Evolutionary conservation across 192 early-diverging fungal genomes (phyloP).

Genomic region (Funneliformis geosporum): DNA sequence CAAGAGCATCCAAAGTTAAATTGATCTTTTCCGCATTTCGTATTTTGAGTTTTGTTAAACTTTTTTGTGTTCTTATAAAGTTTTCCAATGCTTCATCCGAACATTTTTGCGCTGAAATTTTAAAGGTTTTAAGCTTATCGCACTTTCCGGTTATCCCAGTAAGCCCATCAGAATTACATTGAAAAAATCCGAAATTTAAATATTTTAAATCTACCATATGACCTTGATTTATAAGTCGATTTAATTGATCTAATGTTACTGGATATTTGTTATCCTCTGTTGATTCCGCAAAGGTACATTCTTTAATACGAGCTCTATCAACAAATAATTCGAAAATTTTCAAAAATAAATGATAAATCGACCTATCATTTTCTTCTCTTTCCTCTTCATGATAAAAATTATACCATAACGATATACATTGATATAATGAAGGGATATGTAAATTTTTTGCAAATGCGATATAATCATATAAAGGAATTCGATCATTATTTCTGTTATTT

Average conservation of each 20-base stretch:
- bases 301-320: not conserved
- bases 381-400: not conserved
- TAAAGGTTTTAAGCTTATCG: slow-evolving; percentile 23
- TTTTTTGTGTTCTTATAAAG: not conserved
- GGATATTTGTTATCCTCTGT: not conserved
- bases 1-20: not conserved
- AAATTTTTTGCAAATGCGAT: slow-evolving; percentile 1
- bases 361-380: not conserved
- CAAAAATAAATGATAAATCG: not conserved
- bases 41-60: slow-evolving; percentile 30
- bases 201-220: not conserved
- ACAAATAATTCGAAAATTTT: slow-evolving; percentile 17
- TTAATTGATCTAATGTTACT: not conserved
- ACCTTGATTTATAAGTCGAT: not conserved
- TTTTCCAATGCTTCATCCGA: slow-evolving; percentile 13
- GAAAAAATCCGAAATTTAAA: slow-evolving; percentile 32
- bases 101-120: slow-evolving; percentile 6
- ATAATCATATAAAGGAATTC: slow-evolving; percentile 15
- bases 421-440: slow-evolving; percentile 23
- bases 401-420: slow-evolving; percentile 21
- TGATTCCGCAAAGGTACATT: slow-evolving; percentile 29
- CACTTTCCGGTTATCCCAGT: not conserved
- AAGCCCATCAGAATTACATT: not conserved
- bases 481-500: not conserved
- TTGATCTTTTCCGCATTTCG: not conserved